Evolutionary conservation across 352 stramenopile genomes (phyloP), one percentile per base, ranked within the genome.

Genomic region (Phytophthora sp.): DNA sequence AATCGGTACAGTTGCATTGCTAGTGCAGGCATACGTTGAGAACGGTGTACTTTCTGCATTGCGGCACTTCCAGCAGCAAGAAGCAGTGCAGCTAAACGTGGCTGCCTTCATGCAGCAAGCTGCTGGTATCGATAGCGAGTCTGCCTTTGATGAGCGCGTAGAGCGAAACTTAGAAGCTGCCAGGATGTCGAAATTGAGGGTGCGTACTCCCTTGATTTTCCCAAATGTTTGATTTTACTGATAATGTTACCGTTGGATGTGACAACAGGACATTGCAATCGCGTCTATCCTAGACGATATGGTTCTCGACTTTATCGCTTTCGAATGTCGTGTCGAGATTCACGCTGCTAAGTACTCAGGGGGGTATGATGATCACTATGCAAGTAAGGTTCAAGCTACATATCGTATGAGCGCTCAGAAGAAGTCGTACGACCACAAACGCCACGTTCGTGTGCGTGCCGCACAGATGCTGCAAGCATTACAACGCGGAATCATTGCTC

Each of bases 321-420:
- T 67, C 35, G 82, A 92, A 52, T 82, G 77, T n/a, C 76, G 79
- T 15, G 56, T 87, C 4, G 77, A 77, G 18, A 60, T 89, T 18
- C 72, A 87, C 18, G 37, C 82, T 3, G 76, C 76, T 7, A 91
- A 89, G 57, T 69, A 69, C 24, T 90, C 77, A 1, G 82, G 79
- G 6, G 77, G 77, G 1, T 92, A 74, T 42, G 65, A 87, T 34
- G 79, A 90, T 32, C 77, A 81, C 41, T 91, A 84, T 23, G 84
- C 84, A 12, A 89, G 76, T 46, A 91, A 91, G 59, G 54, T 94
- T 0, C 84, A 94, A 57, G 79, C 81, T 3, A 60, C 73, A 4
- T 94, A 72, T 39, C 84, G 82, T 6, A 94, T 94, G 84, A 88
- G 78, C 24, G 73, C 71, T 26, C 72, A 90, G 20, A 75, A 83